These are phyloP conservation scores for Aspergillus alliaceus DNA, from an alignment of 2,329 filamentous ascomycete species.

Conservation along the genomic window DNA sequence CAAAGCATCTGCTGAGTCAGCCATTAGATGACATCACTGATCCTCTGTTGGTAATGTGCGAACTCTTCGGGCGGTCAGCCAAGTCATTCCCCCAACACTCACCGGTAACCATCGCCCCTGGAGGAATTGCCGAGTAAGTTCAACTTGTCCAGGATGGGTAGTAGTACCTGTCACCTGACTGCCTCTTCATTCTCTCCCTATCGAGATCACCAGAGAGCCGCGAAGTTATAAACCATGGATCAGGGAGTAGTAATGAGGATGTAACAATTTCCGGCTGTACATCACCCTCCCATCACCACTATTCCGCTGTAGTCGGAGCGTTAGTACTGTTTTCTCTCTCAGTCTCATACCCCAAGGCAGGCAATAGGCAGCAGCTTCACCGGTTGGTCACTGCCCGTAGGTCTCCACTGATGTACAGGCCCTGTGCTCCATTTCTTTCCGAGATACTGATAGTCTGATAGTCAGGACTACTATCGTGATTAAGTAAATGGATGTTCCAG, in stretches of 20 bases:
- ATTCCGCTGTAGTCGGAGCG: too few relatives aligned
- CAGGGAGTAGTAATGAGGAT: not conserved
- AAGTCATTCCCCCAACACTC: constrained; percentile 1
- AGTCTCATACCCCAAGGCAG: too few relatives aligned
- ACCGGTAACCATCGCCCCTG: not conserved
- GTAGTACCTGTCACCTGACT: not conserved
- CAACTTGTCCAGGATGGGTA: not conserved
- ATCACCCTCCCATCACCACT: not conserved
- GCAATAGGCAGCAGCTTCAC: not conserved
- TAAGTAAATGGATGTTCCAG: not conserved
- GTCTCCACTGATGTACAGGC: not conserved
- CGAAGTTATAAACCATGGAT: not conserved
- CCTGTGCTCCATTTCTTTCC: not conserved
- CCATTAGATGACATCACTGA: not conserved
- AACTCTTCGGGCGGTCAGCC: too few relatives aligned
- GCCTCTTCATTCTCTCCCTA: not conserved
- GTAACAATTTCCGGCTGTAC: not conserved
- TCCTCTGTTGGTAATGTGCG: too few relatives aligned
- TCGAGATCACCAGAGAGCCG: not conserved
- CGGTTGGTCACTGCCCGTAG: not conserved
- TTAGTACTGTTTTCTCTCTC: too few relatives aligned
- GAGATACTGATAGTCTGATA: not conserved
- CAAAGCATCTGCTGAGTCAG: not conserved
- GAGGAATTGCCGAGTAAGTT: not conserved
- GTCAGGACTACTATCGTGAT: not conserved